phyloP scores from a whole-genome alignment of 768 basidiomycete species.

The Rhizopogon vinicolor region DNA sequence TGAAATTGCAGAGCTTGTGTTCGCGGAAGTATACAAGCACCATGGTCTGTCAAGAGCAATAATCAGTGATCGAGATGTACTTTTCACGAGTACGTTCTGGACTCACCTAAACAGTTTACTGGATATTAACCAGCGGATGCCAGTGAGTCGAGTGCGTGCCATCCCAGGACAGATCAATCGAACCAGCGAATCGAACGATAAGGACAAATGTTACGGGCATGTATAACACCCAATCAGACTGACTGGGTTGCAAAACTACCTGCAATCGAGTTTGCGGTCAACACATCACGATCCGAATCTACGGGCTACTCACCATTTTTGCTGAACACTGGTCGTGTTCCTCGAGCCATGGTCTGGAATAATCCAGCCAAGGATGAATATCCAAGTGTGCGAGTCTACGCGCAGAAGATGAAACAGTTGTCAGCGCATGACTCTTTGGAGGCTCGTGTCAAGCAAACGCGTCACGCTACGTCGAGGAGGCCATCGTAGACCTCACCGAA shows the following conservation, averaged over 20 bases:
- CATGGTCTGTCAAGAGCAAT: conserved; percentile 36
- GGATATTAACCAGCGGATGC: conserved; percentile 27
- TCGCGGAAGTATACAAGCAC: conserved; percentile 28
- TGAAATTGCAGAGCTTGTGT: conserved; percentile 33
- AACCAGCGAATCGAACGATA: conserved; percentile 18
- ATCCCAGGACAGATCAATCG: conserved; percentile 37
- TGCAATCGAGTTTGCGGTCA: conserved; percentile 33
- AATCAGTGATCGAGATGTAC: conserved; percentile 35
- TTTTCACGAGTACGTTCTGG: conserved; percentile 43
- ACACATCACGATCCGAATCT: conserved; percentile 25
- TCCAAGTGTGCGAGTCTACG: no score
- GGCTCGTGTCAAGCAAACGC: no score
- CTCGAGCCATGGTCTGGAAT: conserved; percentile 27
- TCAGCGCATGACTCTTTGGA: no score
- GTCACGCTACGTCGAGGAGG: no score
- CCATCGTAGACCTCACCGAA: conserved; percentile 39
- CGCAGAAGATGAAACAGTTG: no score
- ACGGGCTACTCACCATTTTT: conserved; percentile 33
- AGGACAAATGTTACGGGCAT: background rate
- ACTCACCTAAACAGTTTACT: conserved; percentile 24
- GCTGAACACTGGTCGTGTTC: conserved; percentile 26
- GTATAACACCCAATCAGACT: conserved; percentile 11
- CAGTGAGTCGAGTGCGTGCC: conserved; percentile 36
- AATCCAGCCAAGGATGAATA: conserved; percentile 10
- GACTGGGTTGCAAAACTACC: conserved; percentile 25